phyloP scores from a whole-genome alignment of 176 grass and related monocot species.

The Aegilops bicornis region DNA sequence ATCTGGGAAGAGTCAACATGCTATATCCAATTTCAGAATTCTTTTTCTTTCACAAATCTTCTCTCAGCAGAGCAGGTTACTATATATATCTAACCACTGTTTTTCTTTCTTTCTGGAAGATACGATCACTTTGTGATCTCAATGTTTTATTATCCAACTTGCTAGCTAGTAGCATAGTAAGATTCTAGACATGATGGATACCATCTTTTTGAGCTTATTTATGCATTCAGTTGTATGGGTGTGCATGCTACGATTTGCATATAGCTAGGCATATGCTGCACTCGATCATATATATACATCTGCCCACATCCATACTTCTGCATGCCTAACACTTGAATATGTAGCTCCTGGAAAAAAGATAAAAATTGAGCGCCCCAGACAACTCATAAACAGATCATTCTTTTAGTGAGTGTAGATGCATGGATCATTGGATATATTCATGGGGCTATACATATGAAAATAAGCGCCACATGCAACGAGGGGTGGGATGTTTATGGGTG shows the following conservation, averaged over 20 bases:
- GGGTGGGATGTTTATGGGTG: too few species aligned
- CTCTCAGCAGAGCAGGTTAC: neutral
- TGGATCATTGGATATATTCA: neutral
- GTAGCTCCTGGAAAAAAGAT: neutral
- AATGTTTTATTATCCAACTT: neutral
- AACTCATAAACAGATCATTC: neutral
- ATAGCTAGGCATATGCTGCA: neutral
- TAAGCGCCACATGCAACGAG: neutral
- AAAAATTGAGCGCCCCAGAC: neutral
- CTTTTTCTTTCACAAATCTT: neutral
- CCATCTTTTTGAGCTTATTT: neutral
- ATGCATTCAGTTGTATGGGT: neutral
- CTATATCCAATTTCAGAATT: slow-evolving; percentile 6
- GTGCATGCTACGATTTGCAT: neutral
- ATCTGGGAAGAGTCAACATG: neutral
- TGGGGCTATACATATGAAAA: neutral
- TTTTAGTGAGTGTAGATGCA: neutral
- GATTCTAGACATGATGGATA: neutral
- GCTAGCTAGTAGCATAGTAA: neutral
- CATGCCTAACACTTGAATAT: neutral
- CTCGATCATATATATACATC: neutral
- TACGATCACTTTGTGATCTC: neutral
- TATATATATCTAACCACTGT: neutral
- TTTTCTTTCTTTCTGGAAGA: neutral
- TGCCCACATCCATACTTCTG: neutral